Evolutionary conservation across 805 yeast genomes (phyloP).

Genomic region (Candida maesae): DNA sequence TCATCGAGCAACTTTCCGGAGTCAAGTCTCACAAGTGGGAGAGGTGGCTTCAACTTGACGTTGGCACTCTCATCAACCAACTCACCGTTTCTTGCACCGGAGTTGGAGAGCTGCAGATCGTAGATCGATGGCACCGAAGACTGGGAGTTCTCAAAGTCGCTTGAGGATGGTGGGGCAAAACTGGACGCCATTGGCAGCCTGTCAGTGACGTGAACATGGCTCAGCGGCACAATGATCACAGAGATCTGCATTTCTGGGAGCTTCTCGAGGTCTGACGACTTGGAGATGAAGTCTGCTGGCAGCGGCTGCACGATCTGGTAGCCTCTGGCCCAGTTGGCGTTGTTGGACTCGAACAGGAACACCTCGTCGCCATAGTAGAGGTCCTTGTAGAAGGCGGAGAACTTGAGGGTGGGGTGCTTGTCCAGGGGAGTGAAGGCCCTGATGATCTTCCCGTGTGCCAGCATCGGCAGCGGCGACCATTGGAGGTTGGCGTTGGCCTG

Average conservation of each 20-base stretch:
- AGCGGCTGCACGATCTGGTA: conserved; percentile 65
- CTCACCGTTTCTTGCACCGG: conserved; percentile 30
- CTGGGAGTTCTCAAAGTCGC: conserved; percentile 25
- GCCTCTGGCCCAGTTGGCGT: conserved; percentile 74
- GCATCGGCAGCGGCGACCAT: conserved; percentile 48
- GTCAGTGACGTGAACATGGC: conserved; percentile 44
- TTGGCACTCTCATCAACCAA: conserved; percentile 20
- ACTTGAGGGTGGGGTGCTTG: conserved; percentile 31
- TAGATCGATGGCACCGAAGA: conserved; percentile 33
- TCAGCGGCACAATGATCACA: conserved; percentile 59
- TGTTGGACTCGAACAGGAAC: conserved; percentile 62
- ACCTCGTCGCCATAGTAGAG: conserved; percentile 76
- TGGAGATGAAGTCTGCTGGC: conserved; percentile 65
- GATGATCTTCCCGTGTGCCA: conserved; percentile 41
- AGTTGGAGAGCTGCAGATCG: conserved; percentile 30
- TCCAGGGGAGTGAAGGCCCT: conserved; percentile 45
- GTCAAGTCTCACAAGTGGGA: conserved; percentile 48
- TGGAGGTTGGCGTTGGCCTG: conserved; percentile 13
- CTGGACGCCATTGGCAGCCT: conserved; percentile 37
- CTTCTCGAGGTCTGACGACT: conserved; percentile 53
- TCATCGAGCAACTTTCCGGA: conserved; percentile 49
- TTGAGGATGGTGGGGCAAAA: conserved; percentile 28
- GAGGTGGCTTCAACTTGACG: conserved; percentile 42
- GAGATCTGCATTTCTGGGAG: conserved; percentile 53
- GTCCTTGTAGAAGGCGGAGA: conserved; percentile 41